A percentile compares a stretch with the other conserved stretches of the same genome.
Evolutionary conservation across 306 rosid genomes (phyloP).

Genomic region (Sphenostylis stenocarpa): DNA sequence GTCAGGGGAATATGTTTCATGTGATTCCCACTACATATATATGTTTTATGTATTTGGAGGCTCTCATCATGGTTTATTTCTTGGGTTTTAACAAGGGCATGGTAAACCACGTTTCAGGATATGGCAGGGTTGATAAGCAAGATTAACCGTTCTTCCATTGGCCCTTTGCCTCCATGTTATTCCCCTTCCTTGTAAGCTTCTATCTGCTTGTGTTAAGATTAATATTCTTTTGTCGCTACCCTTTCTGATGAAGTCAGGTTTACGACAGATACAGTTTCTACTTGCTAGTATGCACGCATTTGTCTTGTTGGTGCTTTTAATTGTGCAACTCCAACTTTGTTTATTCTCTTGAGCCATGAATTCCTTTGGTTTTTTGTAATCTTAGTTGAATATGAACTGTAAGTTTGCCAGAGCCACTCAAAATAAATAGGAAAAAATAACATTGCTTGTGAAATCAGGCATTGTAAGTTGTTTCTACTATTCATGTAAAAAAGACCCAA

Average conservation of each 20-base stretch:
- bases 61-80: not conserved
- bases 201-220: conserved; percentile 21
- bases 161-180: conserved; percentile 93
- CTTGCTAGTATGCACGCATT: not conserved
- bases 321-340: not conserved
- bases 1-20: conserved; percentile 13
- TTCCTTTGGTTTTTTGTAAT: not conserved
- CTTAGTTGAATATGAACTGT: not conserved
- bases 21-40: not conserved
- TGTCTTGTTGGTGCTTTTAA: not conserved
- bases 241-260: conserved; percentile 8
- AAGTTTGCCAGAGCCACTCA: not conserved
- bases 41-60: not conserved
- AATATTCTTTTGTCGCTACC: conserved; percentile 17
- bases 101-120: conserved; percentile 64
- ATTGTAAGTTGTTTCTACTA: not conserved
- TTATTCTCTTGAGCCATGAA: not conserved
- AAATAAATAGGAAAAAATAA: not conserved
- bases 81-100: conserved; percentile 28
- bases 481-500: conserved; percentile 11
- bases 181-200: conserved; percentile 87
- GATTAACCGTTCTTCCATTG: conserved; percentile 94
- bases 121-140: conserved; percentile 99
- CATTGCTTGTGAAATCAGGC: not conserved
- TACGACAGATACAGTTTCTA: conserved; percentile 4